Percentiles rank a stretch among this genome's conserved stretches.
phyloP scores from a whole-genome alignment of 768 basidiomycete genomes.

The Russula sp. region DNA sequence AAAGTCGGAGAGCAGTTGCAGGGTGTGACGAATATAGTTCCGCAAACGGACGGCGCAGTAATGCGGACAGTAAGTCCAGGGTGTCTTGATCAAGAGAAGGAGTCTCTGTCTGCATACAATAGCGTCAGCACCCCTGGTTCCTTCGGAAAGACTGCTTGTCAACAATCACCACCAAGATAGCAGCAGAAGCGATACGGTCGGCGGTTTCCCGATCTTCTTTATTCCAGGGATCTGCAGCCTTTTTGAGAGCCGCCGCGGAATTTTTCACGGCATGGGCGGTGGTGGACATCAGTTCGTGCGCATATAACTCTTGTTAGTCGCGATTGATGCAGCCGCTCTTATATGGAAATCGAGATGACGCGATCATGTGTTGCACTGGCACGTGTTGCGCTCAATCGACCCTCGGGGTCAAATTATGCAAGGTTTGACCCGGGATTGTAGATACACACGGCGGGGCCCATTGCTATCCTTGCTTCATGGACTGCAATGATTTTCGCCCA shows the following conservation, averaged over 20 bases:
- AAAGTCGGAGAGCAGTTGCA: conserved; percentile 18
- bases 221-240: conserved; percentile 23
- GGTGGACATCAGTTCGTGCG: conserved; percentile 14
- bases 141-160: not conserved
- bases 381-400: no score
- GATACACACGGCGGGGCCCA: not conserved
- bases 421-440: not conserved
- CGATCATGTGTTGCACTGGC: conserved; percentile 6
- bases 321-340: not conserved
- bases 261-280: conserved; percentile 9
- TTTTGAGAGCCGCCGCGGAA: conserved; percentile 15
- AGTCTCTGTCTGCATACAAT: not conserved
- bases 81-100: not conserved
- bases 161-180: conserved; percentile 15
- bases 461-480: not conserved
- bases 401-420: not conserved
- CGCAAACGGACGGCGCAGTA: conserved; percentile 19
- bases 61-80: not conserved
- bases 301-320: conserved; percentile 8
- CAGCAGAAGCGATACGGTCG: conserved; percentile 14
- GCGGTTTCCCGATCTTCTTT: conserved; percentile 19
- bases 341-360: not conserved
- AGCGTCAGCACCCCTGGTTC: not conserved
- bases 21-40: conserved; percentile 18
- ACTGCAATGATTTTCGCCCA: not conserved